Evolutionary conservation across 2,329 filamentous ascomycete species (phyloP).

Genomic region (Trichoderma citrinoviride): DNA sequence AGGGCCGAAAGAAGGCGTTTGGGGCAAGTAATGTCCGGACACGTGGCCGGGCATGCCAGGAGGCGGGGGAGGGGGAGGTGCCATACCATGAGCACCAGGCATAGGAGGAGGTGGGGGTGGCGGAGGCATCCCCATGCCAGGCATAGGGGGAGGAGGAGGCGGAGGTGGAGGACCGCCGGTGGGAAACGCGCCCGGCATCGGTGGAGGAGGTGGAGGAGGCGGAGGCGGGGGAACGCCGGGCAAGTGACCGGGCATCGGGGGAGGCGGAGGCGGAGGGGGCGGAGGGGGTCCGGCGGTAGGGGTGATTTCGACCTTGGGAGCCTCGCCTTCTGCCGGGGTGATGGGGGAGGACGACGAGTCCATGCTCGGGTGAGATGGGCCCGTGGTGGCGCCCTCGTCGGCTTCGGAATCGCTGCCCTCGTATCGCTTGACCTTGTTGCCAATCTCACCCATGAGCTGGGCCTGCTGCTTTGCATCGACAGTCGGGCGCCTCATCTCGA

Average conservation of each 20-base stretch:
- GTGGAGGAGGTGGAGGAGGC: slow-evolving; percentile 34
- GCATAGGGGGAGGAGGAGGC: slow-evolving; percentile 45
- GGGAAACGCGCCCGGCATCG: slow-evolving; percentile 42
- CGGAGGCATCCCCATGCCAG: slow-evolving; percentile 34
- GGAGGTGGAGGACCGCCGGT: slow-evolving; percentile 39
- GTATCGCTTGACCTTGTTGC: slow-evolving; percentile 69
- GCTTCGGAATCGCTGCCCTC: slow-evolving; percentile 72
- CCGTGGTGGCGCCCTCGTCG: slow-evolving; percentile 66
- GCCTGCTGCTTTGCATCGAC: slow-evolving; percentile 63
- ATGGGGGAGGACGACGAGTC: slow-evolving; percentile 68
- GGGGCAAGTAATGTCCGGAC: slow-evolving; percentile 73
- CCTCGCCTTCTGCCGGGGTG: slow-evolving; percentile 60
- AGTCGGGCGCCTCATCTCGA: slow-evolving; percentile 72
- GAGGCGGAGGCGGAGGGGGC: slow-evolving; percentile 31
- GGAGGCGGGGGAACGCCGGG: slow-evolving; percentile 37
- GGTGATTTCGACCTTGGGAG: slow-evolving; percentile 60
- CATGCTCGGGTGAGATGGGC: slow-evolving; percentile 71
- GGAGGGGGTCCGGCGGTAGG: slow-evolving; percentile 39
- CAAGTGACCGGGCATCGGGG: slow-evolving; percentile 38
- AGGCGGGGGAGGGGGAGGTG: slow-evolving; percentile 52
- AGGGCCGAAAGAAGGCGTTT: slow-evolving; percentile 54
- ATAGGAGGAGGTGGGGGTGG: slow-evolving; percentile 41
- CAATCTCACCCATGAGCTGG: slow-evolving; percentile 68
- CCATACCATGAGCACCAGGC: slow-evolving; percentile 41
- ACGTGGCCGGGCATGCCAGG: slow-evolving; percentile 66